Evolutionary conservation across 495 filamentous ascomycete species (phyloP).

Genomic region (Rhizodiscina lignyota): DNA sequence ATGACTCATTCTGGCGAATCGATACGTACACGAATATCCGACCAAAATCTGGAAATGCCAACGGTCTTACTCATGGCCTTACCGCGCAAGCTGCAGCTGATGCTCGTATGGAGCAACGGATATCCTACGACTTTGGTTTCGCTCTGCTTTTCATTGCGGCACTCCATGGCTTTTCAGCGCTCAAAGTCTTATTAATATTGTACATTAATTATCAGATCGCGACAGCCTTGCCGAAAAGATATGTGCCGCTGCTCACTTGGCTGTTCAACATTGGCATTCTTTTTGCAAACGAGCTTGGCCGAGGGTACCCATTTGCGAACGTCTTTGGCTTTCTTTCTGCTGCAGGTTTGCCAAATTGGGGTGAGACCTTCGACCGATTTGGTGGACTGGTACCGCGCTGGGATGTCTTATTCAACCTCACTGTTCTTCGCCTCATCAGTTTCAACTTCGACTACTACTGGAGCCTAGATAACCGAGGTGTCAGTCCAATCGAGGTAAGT

Average conservation of each 20-base stretch:
- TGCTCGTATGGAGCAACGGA: constrained; percentile 54
- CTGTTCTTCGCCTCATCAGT: constrained; percentile 80
- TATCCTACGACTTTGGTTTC: constrained; percentile 71
- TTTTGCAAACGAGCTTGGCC: constrained; percentile 76
- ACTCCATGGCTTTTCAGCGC: constrained; percentile 69
- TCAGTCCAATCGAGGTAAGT: constrained; percentile 72
- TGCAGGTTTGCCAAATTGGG: constrained; percentile 29
- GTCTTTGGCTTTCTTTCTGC: constrained; percentile 32
- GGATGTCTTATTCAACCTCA: constrained; percentile 95
- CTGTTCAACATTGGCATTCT: constrained; percentile 74
- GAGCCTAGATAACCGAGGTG: constrained; percentile 50
- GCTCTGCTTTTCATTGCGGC: constrained; percentile 58
- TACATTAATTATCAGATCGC: constrained; percentile 68
- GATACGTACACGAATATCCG: constrained; percentile 13
- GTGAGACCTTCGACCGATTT: constrained; percentile 50
- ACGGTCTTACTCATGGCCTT: constrained; percentile 11
- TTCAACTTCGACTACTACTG: constrained; percentile 97
- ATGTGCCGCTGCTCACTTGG: constrained; percentile 70
- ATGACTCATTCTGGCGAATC: constrained; percentile 29
- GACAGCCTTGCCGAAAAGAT: constrained; percentile 45
- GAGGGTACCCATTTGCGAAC: constrained; percentile 54
- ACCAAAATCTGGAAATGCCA: constrained; percentile 1
- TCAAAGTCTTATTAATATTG: constrained; percentile 70
- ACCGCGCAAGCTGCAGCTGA: constrained; percentile 37
- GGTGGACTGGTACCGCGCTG: constrained; percentile 74